Conservation (phyloP, 2,329 filamentous ascomycete genomes). For the Coniochaeta ligniaria region DNA sequence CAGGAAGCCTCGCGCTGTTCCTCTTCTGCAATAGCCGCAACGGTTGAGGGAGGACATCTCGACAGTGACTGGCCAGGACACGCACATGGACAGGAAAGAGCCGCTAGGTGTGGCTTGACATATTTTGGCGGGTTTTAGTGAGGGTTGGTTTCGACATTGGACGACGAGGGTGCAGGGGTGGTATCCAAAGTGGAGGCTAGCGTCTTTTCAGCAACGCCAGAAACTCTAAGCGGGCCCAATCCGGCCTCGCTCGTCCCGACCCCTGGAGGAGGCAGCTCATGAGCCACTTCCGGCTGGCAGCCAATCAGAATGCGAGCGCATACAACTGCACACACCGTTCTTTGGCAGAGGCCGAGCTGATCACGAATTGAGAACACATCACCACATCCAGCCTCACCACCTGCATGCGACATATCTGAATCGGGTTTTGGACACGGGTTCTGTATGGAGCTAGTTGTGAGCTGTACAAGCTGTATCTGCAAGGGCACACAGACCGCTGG, state of each 20-base stretch:
- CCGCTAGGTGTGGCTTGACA: not conserved
- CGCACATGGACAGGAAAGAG: not conserved
- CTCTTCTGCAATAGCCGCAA: not conserved
- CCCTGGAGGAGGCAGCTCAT: conserved; percentile 2
- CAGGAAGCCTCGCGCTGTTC: not conserved
- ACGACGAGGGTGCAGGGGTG: not conserved
- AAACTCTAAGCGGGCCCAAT: conserved; percentile 2
- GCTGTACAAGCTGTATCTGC: not conserved
- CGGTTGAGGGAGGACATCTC: not conserved
- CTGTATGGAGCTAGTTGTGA: not conserved
- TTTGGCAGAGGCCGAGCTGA: not conserved
- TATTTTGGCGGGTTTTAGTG: not conserved
- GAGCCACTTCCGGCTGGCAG: not conserved
- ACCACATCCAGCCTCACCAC: not conserved
- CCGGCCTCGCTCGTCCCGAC: not conserved
- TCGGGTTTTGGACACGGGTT: not conserved
- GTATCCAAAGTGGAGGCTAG: not conserved
- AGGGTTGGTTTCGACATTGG: not conserved
- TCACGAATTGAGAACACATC: not conserved
- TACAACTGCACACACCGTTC: not conserved
- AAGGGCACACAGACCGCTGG: not conserved
- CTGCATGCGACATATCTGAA: not conserved
- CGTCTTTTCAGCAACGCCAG: conserved; percentile 5
- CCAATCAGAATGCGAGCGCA: conserved; percentile 2
- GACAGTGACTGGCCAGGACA: not conserved